Evolutionary conservation across 2,329 filamentous ascomycete species (phyloP), one percentile per base, ranked within the genome.

Genomic region (Aspergillus terreus): DNA sequence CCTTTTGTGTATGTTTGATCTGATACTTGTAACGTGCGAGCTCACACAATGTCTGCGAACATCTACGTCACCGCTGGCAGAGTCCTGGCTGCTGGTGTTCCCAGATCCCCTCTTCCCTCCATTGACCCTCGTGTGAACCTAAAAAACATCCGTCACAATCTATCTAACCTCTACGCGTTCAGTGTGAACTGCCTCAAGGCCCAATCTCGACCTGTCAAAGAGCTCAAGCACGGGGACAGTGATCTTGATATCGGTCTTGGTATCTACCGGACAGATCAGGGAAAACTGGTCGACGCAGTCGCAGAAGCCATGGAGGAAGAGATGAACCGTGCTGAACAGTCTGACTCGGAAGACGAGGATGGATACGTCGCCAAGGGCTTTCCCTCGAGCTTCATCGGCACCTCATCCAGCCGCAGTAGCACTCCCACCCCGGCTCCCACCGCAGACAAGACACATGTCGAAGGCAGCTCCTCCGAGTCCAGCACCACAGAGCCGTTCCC

Each of bases 401-500:
- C 27, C 27, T 30, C 7, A 7, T 30, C 27, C 27, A 30, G 27
- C 27, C 7, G 27, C 3, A 30, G 27, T 9, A 30, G 27, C 11
- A n/a, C 35, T 38, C 15, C 35, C 14, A 12, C 11, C n/a, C n/a
- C 33, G 6, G n/a, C n/a, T n/a, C 33, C 33, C 33, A 35, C 21
- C n/a, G 17, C 17, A 41, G 14, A 41, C 9, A 42, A n/a, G 11
- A 19, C 40, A 42, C 6, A 7, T 6, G 12, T 2, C 40, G 40
- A 23, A 6, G 12, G 35, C 14, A 15, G 11, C 35, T n/a, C 35
- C 14, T n/a, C 35, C 35, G 7, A n/a, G n/a, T 4, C 5, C 40
- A 42, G 10, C 15, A 30, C 44, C 15, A 51, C 51, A 1, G 65
- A 68, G 36, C 58, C 63, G 0, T 68, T 68, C 17, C 65, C 65